Evolutionary conservation across 1,284 basidiomycete genomes (phyloP), one percentile per base, ranked within the genome.

Genomic region (Amylostereum chailletii): DNA sequence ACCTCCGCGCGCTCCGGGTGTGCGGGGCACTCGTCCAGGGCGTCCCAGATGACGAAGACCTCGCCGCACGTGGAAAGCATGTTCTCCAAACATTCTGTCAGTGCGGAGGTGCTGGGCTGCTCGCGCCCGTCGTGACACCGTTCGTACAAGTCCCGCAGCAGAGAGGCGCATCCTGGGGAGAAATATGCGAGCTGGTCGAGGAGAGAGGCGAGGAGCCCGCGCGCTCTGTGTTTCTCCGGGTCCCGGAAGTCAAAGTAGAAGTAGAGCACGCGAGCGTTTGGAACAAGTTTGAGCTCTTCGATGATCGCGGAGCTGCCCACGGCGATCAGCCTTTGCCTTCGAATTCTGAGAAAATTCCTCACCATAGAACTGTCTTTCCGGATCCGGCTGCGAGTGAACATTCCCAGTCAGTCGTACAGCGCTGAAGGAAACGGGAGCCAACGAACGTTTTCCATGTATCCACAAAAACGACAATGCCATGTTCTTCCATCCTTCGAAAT

Each of bases 201-300:
- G 4, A 53, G 39, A 36, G 52, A 53, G 9, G 34, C 32, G 5
- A 53, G 38, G 40, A 53, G 31, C 2, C 50, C 52, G 4, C 45
- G 43, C 30, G 30, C 30, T 27, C 34, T 19, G 42, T 48, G 46
- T 39, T 53, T 53, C 32, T 34, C 34, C 5, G 29, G 34, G 34
- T 53, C 52, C 8, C 46, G 29, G 26, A 52, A 52, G 30, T 52
- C 48, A 27, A 39, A 52, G 33, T 52, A 52, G 36, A 51, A 52
- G 34, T 50, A 52, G 0, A 26, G 48, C 32, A 52, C 42, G n/a
- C 31, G 41, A 6, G 27, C 6, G 19, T 45, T 42, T 19, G 37
- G 42, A 9, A 34, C 42, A 11, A 38, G 41, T 1, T 26, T 43
- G n/a, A 40, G 39, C 44, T 5, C 29, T 39, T 53, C 45, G 34